A percentile compares a stretch with the other conserved stretches of the same genome.
Evolutionary conservation across 148 eudicot species (phyloP).

Genomic region (Persicaria tinctoria): DNA sequence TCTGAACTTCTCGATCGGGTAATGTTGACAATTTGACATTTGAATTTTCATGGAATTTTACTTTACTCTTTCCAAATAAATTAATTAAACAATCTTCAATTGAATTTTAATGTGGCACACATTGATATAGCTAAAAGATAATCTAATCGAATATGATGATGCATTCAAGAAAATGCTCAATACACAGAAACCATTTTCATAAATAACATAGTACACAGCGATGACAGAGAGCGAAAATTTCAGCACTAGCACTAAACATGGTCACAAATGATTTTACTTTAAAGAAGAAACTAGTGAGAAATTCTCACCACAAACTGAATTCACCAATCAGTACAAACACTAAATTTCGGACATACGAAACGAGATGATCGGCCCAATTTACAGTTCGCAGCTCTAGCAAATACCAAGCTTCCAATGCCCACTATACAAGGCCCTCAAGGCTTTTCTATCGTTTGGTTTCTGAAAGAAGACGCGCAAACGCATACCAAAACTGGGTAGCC

Average conservation of each 20-base stretch:
- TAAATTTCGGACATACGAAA: neutral
- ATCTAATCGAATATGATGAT: too few species aligned
- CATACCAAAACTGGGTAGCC: neutral
- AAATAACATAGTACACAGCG: neutral
- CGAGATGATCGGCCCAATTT: neutral
- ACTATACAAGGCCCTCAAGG: neutral
- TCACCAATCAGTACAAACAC: neutral
- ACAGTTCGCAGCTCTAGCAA: slow-evolving; percentile 7
- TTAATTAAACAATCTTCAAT: too few species aligned
- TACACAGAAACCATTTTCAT: too few species aligned
- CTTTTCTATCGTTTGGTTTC: neutral
- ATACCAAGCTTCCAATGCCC: neutral
- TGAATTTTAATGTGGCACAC: too few species aligned
- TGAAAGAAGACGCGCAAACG: neutral
- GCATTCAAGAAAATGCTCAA: too few species aligned
- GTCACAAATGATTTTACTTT: too few species aligned
- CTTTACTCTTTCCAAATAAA: too few species aligned
- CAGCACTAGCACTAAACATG: neutral
- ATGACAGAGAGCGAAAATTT: neutral
- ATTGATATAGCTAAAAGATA: too few species aligned
- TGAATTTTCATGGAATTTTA: too few species aligned
- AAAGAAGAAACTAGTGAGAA: neutral
- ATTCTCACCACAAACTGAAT: neutral
- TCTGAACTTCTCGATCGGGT: too few species aligned
- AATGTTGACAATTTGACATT: too few species aligned